phyloP scores from a whole-genome alignment of 176 grass and related monocot genomes.

The Rhynchospora tenuis region DNA sequence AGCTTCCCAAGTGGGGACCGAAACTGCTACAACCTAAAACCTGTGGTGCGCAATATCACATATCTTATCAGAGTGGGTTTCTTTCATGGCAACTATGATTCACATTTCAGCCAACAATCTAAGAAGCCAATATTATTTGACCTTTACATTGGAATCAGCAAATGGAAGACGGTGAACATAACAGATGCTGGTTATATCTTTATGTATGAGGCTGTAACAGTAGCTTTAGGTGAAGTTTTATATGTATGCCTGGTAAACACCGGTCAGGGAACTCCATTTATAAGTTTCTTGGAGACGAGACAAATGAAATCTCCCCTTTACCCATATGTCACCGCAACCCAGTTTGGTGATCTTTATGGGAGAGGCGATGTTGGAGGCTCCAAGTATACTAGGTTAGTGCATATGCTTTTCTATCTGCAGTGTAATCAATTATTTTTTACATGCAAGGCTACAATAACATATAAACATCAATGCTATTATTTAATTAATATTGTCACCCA shows the following conservation, averaged over 20 bases:
- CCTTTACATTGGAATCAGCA: conserved; percentile 18
- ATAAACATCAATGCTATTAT: not conserved
- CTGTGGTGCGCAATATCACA: not conserved
- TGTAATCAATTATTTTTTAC: not conserved
- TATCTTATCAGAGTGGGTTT: conserved; percentile 7
- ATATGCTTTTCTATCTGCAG: not conserved
- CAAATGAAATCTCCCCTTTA: not conserved
- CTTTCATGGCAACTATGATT: conserved; percentile 15
- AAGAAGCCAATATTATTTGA: conserved; percentile 11
- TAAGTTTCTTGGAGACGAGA: conserved; percentile 26
- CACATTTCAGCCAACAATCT: not conserved
- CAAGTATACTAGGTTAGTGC: not conserved
- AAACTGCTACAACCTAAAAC: conserved; percentile 8
- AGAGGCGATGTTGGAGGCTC: not conserved
- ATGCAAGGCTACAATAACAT: not conserved
- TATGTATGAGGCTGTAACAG: not conserved
- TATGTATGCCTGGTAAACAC: conserved; percentile 13
- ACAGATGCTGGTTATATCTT: not conserved
- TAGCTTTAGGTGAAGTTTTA: conserved; percentile 9
- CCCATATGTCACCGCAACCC: conserved; percentile 8
- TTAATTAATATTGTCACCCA: not conserved
- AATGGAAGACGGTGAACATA: conserved; percentile 20
- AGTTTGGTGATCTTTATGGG: not conserved
- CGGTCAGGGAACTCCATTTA: conserved; percentile 12
- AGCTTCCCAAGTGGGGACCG: not conserved